Conservation (phyloP, 768 basidiomycete genomes). For the Pleurotus cornucopiae region DNA sequence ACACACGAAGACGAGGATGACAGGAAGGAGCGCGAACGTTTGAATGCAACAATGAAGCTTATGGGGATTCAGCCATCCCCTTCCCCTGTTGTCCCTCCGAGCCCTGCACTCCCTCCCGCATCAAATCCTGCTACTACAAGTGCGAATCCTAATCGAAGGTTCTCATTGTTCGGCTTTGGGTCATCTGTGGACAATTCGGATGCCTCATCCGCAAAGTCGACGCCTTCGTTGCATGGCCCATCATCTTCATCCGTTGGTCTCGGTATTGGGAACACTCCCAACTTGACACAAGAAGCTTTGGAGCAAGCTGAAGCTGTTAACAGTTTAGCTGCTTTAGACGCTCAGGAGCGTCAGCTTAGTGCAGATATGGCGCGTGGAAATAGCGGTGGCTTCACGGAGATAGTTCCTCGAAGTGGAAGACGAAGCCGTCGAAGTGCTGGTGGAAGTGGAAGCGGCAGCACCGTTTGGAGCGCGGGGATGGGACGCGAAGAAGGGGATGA, state of each 20-base stretch:
- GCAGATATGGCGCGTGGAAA: constrained; percentile 75
- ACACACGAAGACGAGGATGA: constrained; percentile 93
- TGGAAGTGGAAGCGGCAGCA: constrained; percentile 70
- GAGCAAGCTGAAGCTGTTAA: constrained; percentile 78
- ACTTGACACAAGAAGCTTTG: constrained; percentile 70
- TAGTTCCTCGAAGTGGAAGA: constrained; percentile 51
- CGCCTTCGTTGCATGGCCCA: constrained; percentile 24
- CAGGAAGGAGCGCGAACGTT: constrained; percentile 76
- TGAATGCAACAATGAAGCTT: constrained; percentile 88
- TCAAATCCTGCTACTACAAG: constrained; percentile 25
- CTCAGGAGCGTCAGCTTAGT: constrained; percentile 67
- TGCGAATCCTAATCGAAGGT: constrained; percentile 33
- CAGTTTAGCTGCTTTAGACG: constrained; percentile 73
- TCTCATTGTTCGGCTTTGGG: constrained; percentile 68
- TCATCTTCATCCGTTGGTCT: constrained; percentile 23
- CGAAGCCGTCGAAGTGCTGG: constrained; percentile 56
- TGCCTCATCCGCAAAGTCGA: constrained; percentile 44
- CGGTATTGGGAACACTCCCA: constrained; percentile 27
- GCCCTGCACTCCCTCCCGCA: constrained; percentile 20
- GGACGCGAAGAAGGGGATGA: constrained; percentile 51
- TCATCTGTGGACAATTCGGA: constrained; percentile 38
- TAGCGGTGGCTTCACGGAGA: constrained; percentile 76
- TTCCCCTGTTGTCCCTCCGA: constrained; percentile 31
- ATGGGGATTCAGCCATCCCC: constrained; percentile 83
- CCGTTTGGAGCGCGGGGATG: constrained; percentile 87